phyloP scores from a whole-genome alignment of 108 stramenopile species.

The Hondaea fermentalgiana region DNA sequence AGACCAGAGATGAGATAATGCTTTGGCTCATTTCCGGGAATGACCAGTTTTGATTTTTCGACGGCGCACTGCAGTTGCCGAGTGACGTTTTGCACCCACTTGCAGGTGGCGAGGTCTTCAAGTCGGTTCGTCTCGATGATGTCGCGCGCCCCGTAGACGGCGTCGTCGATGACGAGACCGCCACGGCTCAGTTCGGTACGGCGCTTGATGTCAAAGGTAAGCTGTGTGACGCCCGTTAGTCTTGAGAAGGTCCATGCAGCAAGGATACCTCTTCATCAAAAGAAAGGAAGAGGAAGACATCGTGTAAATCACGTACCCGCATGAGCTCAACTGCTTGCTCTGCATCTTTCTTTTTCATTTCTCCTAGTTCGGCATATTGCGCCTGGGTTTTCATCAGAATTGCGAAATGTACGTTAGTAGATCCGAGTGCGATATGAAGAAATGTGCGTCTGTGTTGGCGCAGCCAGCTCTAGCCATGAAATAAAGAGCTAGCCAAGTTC shows the following conservation, averaged over 20 bases:
- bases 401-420: too few species aligned
- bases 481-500: too few species aligned
- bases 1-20: not conserved
- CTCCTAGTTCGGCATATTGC: not conserved
- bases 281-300: too few species aligned
- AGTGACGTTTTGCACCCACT: not conserved
- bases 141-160: constrained; percentile 1
- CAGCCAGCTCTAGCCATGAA: not conserved
- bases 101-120: not conserved
- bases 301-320: not conserved
- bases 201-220: constrained; percentile 12
- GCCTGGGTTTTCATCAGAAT: not conserved
- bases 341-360: constrained; percentile 4
- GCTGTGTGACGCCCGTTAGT: not conserved
- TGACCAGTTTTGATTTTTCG: not conserved
- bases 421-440: not conserved
- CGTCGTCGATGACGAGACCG: constrained; percentile 5
- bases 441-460: not conserved
- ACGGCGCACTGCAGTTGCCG: not conserved
- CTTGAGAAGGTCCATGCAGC: not conserved
- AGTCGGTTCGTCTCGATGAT: not conserved
- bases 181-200: not conserved
- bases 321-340: not conserved
- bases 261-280: not conserved
- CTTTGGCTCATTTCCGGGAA: constrained; percentile 5